A percentile compares a stretch with the other conserved stretches of the same genome.
Evolutionary conservation across 1,284 basidiomycete species (phyloP).

Genomic region (Pseudozyma sp.): DNA sequence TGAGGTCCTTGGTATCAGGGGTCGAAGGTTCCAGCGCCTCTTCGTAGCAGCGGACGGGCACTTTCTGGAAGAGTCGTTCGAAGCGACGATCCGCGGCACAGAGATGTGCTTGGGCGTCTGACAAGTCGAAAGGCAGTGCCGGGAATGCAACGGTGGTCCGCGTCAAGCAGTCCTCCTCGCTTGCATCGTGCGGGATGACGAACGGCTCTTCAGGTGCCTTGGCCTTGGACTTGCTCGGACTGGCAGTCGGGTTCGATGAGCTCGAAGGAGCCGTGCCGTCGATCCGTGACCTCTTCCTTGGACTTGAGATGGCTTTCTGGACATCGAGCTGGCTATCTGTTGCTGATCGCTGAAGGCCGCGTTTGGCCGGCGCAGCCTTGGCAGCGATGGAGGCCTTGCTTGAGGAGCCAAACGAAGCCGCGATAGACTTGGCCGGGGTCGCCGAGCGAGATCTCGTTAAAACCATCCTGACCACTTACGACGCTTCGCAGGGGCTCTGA

Average conservation of each 20-base stretch:
- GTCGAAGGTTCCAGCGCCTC: constrained; percentile 70
- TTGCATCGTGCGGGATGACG: constrained; percentile 36
- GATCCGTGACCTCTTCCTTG: constrained; percentile 8
- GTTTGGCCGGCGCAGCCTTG: constrained; percentile 15
- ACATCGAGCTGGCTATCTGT: constrained; percentile 28
- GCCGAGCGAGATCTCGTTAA: constrained; percentile 45
- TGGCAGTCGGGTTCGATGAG: background rate
- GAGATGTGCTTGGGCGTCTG: constrained; percentile 80
- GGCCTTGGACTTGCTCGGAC: constrained; percentile 15
- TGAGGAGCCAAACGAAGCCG: constrained; percentile 32
- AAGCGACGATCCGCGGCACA: constrained; percentile 79
- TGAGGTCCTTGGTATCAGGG: constrained; percentile 70
- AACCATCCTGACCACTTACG: constrained; percentile 16
- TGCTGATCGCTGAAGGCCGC: constrained; percentile 25
- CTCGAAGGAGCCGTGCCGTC: background rate
- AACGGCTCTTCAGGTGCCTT: constrained; percentile 42
- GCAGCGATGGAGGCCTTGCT: constrained; percentile 37
- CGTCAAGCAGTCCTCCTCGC: constrained; percentile 41
- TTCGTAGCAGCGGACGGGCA: constrained; percentile 78
- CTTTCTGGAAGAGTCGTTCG: constrained; percentile 75
- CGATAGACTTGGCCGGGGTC: constrained; percentile 33
- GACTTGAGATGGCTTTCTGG: background rate
- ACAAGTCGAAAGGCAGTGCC: constrained; percentile 78
- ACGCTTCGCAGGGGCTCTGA: no score
- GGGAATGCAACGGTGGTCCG: constrained; percentile 53